Base-by-base conservation (phyloP, 2,329 filamentous ascomycete species). In the Talaromyces sp. region DNA sequence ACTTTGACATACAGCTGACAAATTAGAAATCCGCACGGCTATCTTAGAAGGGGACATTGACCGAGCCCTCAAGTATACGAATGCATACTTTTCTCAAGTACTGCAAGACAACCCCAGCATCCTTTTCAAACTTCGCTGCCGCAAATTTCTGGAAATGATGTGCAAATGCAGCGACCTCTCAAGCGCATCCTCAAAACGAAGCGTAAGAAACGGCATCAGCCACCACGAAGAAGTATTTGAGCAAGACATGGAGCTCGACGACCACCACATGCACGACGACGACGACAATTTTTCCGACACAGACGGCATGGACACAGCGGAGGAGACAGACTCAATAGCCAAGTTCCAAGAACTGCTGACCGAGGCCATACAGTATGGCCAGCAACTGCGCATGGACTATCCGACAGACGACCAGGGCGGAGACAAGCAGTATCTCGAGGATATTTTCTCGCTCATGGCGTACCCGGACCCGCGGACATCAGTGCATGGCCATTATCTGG, bases 91-190 rank as follows among this genome's bases (percentile, higher is more conserved):
- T 68, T 89, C 91, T 5, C 82, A 83, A 26, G 91, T 97, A 1
- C 82, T 99, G 19, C 81, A 85, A 53, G 84, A 90, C 24, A 91
- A 96, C 69, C 86, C 90, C 58, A 86, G 91, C 58, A 91, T 97
- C 17, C 87, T 92, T 71, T 97, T 99, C 76, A 89, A 88, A 61
- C 80, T 99, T 54, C 86, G 88, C 65, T 97, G 92, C 71, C 87
- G 92, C 62, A 95, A 94, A 71, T 97, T 97, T 72, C 88, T 97
- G 62, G 94, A 99, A 74, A 93, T 99, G 88, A 91, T 96, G 68
- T 85, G 89, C 46, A 84, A 83, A 61, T 87, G 87, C 38, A 86
- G 88, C 2, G 88, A 92, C 66, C 74, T 89, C 19, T 78, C 80
- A 9, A 66, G 72, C 3, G 61, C 67, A 12, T 61, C 68, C 21